These are phyloP conservation scores for Arxiozyma bovina DNA, from an alignment of 1,139 yeast species.

Conservation along the genomic window DNA sequence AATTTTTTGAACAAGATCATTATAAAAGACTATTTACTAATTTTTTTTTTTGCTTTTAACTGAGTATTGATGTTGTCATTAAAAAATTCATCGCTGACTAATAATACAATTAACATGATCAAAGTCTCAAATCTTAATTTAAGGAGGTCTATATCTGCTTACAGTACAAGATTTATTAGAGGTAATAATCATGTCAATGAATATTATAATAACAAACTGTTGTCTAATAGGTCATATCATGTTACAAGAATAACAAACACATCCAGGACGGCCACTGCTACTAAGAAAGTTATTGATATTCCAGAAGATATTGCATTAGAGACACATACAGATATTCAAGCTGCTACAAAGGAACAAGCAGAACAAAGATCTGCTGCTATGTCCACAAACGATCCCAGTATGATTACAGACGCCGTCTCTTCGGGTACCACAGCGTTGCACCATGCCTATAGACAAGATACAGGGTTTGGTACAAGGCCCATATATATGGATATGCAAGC, in stretches of 20 bases:
- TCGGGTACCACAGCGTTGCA: conserved; percentile 30
- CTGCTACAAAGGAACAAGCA: conserved; percentile 28
- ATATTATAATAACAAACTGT: not conserved
- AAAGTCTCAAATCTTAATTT: not conserved
- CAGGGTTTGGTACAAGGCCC: conserved; percentile 60
- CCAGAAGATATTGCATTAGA: conserved; percentile 23
- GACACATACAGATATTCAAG: conserved; percentile 29
- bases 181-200: too few relatives aligned
- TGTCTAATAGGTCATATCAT: not conserved
- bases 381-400: conserved; percentile 3
- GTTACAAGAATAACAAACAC: not conserved
- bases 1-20: too few relatives aligned
- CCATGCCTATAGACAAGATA: conserved; percentile 33
- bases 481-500: conserved; percentile 95
- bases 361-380: conserved; percentile 20
- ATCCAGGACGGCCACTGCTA: conserved; percentile 15
- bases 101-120: not conserved
- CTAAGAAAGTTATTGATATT: conserved; percentile 15
- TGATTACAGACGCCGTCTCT: conserved; percentile 12
- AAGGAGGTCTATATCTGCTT: not conserved
- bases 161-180: not conserved
- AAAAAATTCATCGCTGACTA: not conserved
- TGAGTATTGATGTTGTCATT: not conserved
- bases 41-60: too few relatives aligned
- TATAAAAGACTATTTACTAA: too few relatives aligned